Evolutionary conservation across 177 flowering plant genomes (phyloP), one percentile per base, ranked within the genome.

Genomic region (Vitis hybrid): DNA sequence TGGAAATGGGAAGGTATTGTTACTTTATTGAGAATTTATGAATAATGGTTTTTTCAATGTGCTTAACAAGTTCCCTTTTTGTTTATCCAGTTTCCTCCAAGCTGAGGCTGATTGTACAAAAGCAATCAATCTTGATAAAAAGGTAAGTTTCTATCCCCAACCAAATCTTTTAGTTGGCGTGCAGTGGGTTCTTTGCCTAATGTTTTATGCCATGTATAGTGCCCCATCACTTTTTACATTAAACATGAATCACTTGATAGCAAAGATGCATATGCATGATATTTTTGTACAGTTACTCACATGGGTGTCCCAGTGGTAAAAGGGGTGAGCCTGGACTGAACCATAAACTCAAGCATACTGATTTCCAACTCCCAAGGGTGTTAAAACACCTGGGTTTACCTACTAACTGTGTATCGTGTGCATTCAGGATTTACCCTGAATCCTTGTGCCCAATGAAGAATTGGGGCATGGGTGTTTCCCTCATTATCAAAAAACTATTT

Each of bases 61-160:
- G 18, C 12, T 75, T 55, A 11, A 57, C 35, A 54, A 35, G 14
- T 69, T 56, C 32, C 46, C 13, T 16, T 78, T 51, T 52, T 72
- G 6, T 61, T 50, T 52, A 16, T 78, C 24, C 85, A 95, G 99
- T 70, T 95, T 77, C 71, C 67, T 82, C 14, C 96, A 93, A 80
- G 99, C 98, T 19, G 98, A 93, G 79, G 89, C 88, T 48, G 99
- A 95, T 81, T 90, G 92, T 73, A 86, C 86, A 30, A 80, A 84
- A 73, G 97, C 99, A 50, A 89, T 95, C 63, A 74, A 72, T 76
- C 89, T 95, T 56, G 97, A 95, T 77, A 95, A 87, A 78, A 95
- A 93, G 98, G 99, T 95, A 19, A 57, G 54, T 40, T 69, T 64
- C 30, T 18, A 62, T 59, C 59, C 16, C n/a, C 40, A 30, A 49